These are phyloP conservation scores for Oryza punctata DNA, from an alignment of 176 grass and related monocot species.

Conservation along the genomic window DNA sequence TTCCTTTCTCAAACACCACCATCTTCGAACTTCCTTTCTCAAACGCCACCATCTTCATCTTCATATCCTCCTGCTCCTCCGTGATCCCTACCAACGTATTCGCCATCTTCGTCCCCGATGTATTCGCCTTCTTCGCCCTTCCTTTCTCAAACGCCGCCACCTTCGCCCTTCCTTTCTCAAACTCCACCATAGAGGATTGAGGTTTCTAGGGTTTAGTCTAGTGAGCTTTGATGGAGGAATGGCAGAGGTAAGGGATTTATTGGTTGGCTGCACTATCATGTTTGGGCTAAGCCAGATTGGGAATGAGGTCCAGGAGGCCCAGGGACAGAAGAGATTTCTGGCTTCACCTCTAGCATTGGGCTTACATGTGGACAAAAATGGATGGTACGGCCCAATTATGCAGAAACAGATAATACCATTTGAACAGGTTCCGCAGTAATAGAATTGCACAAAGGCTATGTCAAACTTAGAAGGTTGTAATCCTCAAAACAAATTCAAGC, in stretches of 20 bases:
- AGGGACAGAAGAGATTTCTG: background rate
- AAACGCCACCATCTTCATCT: no score
- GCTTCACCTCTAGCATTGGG: background rate
- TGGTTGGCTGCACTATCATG: background rate
- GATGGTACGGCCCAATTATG: background rate
- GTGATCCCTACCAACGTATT: no score
- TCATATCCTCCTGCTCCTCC: no score
- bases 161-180: no score
- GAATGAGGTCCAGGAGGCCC: background rate
- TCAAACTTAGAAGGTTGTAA: constrained; percentile 2
- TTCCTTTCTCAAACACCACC: no score
- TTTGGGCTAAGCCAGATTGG: constrained; percentile 9
- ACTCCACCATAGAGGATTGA: background rate
- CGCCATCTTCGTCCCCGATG: no score
- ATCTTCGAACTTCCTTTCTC: no score
- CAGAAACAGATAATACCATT: background rate
- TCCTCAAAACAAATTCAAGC: background rate
- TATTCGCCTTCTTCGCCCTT: no score
- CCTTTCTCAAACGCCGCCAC: no score
- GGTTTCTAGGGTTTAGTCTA: constrained; percentile 31
- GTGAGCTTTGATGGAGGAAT: background rate
- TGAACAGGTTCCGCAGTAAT: background rate
- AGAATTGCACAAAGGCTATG: background rate
- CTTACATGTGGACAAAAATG: background rate
- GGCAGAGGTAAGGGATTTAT: background rate